Percentiles rank a stretch among this genome's conserved stretches.
Conservation (phyloP, 495 filamentous ascomycete genomes). For the Pseudoneurospora amorphoporcata region DNA sequence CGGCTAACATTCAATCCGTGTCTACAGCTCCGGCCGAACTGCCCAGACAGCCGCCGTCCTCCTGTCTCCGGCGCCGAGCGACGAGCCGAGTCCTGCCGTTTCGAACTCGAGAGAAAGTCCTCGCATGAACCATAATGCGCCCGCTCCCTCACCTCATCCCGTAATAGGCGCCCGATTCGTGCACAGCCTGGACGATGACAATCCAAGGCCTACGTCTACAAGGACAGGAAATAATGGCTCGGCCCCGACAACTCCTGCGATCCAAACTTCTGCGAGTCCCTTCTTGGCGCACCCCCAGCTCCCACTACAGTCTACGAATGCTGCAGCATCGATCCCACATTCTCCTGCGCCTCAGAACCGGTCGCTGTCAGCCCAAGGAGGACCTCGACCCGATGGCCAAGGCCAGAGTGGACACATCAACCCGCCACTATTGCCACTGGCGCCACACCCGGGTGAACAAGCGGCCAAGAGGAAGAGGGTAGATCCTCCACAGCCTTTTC, state of each 20-base stretch:
- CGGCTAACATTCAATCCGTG: neutral
- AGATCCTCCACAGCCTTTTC: neutral
- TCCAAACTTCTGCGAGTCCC: neutral
- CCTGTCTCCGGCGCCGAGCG: constrained; percentile 47
- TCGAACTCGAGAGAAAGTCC: constrained; percentile 21
- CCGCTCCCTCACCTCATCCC: neutral
- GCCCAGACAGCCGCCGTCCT: constrained; percentile 23
- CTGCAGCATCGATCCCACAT: neutral
- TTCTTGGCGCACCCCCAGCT: neutral
- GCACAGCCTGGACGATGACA: neutral
- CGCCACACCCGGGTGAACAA: neutral
- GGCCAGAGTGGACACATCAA: neutral
- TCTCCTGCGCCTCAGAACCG: neutral
- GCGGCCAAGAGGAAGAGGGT: neutral
- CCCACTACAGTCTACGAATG: neutral
- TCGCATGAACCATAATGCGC: constrained; percentile 3
- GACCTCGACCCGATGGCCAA: neutral
- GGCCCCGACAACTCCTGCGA: neutral
- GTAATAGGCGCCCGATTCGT: constrained; percentile 22
- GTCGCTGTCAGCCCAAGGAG: neutral
- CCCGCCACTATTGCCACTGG: neutral
- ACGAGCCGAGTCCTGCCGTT: constrained; percentile 37
- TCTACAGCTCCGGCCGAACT: neutral
- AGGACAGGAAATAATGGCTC: neutral
- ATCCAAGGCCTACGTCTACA: neutral